Conservation (phyloP, 2,329 filamentous ascomycete species). For the Clonostachys sp. region DNA sequence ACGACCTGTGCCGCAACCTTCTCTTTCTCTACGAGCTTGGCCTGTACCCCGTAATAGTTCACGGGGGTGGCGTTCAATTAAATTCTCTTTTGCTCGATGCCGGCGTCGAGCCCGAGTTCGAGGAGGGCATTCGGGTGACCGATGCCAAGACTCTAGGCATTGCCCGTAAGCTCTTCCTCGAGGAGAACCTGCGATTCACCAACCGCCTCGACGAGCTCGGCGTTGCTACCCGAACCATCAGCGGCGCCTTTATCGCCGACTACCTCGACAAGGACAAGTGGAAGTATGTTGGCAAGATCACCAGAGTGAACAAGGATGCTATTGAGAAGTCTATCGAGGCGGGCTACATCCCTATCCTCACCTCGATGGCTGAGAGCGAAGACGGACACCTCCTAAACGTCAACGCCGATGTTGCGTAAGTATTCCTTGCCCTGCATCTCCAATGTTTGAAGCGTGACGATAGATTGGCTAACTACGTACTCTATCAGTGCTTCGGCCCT, state of each 20-base stretch:
- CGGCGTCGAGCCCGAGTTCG: slow-evolving; percentile 90
- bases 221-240: slow-evolving; percentile 83
- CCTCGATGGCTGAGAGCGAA: slow-evolving; percentile 81
- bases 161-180: slow-evolving; percentile 86
- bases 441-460: background rate
- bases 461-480: background rate
- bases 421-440: background rate
- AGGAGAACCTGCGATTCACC: slow-evolving; percentile 91
- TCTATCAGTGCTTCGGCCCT: slow-evolving; percentile 67
- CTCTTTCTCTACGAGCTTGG: slow-evolving; percentile 93
- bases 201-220: slow-evolving; percentile 87
- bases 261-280: slow-evolving; percentile 97
- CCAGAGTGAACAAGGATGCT: slow-evolving; percentile 80
- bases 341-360: slow-evolving; percentile 87
- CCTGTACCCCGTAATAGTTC: slow-evolving; percentile 90
- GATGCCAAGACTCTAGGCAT: slow-evolving; percentile 92
- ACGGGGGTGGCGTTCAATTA: slow-evolving; percentile 93
- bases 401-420: slow-evolving; percentile 82
- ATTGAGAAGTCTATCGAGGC: slow-evolving; percentile 90
- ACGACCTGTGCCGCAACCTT: slow-evolving; percentile 83
- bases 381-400: slow-evolving; percentile 95
- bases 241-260: slow-evolving; percentile 86
- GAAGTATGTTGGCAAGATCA: slow-evolving; percentile 93
- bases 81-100: too few relatives aligned
- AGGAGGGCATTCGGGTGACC: slow-evolving; percentile 93